Conservation (phyloP, 805 yeast species). For the Ogataea trehalophila region DNA sequence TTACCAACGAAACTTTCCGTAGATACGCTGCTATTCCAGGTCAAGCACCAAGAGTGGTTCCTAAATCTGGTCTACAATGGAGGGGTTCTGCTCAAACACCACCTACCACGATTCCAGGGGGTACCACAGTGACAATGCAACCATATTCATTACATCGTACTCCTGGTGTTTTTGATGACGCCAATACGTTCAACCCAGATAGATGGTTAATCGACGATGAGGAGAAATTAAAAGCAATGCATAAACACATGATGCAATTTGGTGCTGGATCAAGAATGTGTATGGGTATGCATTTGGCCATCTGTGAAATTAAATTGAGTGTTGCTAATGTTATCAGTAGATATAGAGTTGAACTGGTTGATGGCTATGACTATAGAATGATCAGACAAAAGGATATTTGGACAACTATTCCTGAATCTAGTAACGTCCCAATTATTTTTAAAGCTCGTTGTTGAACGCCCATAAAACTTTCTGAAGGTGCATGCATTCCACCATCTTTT, state of each 20-base stretch:
- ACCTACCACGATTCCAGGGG: conserved; percentile 39
- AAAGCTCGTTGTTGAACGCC: background rate
- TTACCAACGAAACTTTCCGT: conserved; percentile 56
- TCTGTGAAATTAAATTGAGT: conserved; percentile 58
- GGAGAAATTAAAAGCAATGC: conserved; percentile 39
- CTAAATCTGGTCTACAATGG: conserved; percentile 26
- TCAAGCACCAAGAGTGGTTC: conserved; percentile 57
- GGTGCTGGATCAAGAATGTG: conserved; percentile 76
- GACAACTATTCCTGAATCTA: conserved; percentile 27
- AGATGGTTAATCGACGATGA: conserved; percentile 50
- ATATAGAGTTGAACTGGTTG: conserved; percentile 26
- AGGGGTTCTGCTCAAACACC: conserved; percentile 24
- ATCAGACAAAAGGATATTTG: conserved; percentile 28
- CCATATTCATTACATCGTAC: conserved; percentile 63
- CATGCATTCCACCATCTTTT: no score
- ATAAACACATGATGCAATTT: conserved; percentile 57
- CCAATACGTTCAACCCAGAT: conserved; percentile 43
- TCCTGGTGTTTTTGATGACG: conserved; percentile 42
- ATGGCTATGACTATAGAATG: conserved; percentile 20
- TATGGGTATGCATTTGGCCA: conserved; percentile 63
- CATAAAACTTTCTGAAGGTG: no score
- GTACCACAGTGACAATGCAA: conserved; percentile 56
- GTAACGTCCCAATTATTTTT: conserved; percentile 20
- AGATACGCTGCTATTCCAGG: conserved; percentile 73
- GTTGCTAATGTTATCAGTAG: conserved; percentile 51